A percentile compares a stretch with the other conserved stretches of the same genome.
Conservation (phyloP, 345 rosid genomes). For the Populus euphratica region DNA sequence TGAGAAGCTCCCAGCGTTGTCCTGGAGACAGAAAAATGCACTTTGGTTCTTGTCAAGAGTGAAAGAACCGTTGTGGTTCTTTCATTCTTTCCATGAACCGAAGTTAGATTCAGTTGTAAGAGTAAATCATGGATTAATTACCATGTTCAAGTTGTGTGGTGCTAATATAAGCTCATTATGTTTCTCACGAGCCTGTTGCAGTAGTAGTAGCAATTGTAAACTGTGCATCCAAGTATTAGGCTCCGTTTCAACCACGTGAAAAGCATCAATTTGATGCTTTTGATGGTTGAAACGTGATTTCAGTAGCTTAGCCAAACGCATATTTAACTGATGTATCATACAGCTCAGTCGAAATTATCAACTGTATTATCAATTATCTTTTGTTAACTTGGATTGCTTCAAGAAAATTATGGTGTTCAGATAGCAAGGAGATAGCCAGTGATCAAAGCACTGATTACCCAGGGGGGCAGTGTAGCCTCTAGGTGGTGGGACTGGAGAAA, state of each 20-base stretch:
- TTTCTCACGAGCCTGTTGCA: not conserved
- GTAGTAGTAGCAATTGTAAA: not conserved
- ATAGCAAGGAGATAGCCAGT: not conserved
- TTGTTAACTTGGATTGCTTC: not conserved
- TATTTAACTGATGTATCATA: not conserved
- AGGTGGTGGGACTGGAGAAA: not conserved
- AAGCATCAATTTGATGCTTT: too few species aligned
- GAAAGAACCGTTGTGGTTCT: not conserved
- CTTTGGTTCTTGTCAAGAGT: conserved; percentile 24
- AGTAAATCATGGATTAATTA: not conserved
- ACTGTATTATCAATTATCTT: not conserved
- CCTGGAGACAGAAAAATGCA: not conserved
- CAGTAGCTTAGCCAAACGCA: too few species aligned
- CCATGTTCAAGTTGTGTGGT: not conserved
- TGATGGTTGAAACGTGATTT: too few species aligned
- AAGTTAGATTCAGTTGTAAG: not conserved
- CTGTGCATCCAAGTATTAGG: not conserved
- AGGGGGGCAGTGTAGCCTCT: not conserved
- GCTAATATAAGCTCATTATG: not conserved
- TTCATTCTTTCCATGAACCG: conserved; percentile 25
- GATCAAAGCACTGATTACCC: not conserved
- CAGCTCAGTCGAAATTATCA: not conserved
- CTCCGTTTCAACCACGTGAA: too few species aligned
- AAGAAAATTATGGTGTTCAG: not conserved
- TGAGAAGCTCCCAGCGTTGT: not conserved